phyloP scores from a whole-genome alignment of 2,329 filamentous ascomycete genomes.

The Cordyceps javanica region DNA sequence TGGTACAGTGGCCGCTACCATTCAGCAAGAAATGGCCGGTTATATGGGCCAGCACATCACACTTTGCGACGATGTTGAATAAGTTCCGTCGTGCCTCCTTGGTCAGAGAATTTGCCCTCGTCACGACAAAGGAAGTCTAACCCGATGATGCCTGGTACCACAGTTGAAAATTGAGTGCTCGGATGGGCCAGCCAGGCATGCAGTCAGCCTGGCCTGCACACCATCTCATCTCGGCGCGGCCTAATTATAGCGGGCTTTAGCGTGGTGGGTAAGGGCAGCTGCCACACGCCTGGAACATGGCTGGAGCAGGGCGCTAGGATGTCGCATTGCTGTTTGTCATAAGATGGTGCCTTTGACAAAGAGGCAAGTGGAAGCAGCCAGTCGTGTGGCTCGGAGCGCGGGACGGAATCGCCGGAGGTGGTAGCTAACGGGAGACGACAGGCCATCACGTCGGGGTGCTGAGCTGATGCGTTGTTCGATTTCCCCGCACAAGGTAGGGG shows the following conservation, averaged over 20 bases:
- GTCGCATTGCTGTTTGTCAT: slow-evolving; percentile 11
- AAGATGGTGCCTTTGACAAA: slow-evolving; percentile 2
- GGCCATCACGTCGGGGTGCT: neutral
- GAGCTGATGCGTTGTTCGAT: neutral
- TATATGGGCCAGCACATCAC: too few species aligned
- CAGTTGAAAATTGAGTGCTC: too few species aligned
- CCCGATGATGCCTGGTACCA: neutral
- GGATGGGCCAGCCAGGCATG: neutral
- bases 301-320: neutral
- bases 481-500: slow-evolving; percentile 3
- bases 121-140: too few species aligned
- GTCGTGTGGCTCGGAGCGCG: neutral
- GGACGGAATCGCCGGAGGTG: neutral
- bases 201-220: neutral
- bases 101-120: too few species aligned
- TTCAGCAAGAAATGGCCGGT: too few species aligned
- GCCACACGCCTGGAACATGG: neutral
- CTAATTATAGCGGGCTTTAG: slow-evolving; percentile 1
- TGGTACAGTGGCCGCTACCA: too few species aligned
- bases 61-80: too few species aligned
- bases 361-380: neutral
- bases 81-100: too few species aligned
- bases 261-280: slow-evolving; percentile 8
- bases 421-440: neutral
- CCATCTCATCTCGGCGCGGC: neutral